Evolutionary conservation across 306 rosid genomes (phyloP), one percentile per base, ranked within the genome.

Genomic region (Leucaena leucocephala): DNA sequence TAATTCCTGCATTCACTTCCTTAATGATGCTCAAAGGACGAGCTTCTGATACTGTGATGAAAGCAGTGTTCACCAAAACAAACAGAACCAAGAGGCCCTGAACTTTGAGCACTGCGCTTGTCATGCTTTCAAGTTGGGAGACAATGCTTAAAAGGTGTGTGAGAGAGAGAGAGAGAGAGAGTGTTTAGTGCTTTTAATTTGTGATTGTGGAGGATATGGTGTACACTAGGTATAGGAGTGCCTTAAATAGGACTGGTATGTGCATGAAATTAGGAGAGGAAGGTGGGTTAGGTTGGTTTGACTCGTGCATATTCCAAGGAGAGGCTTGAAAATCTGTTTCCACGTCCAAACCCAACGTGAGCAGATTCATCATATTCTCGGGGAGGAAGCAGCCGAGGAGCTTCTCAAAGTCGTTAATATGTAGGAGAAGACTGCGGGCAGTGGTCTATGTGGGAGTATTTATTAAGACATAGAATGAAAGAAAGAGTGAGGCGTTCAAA

Each of bases 21-120:
- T 55, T 68, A 58, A 76, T 73, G 21, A 78, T 58, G 66, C 63
- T 68, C 12, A 90, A 75, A 17, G 88, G 88, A 44, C 92, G 85
- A 8, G 78, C 85, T 73, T 85, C 86, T 4, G 48, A 44, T 0
- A 71, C 76, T 35, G 27, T 15, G 61, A 80, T 61, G 61, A 79
- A 63, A 9, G 68, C 42, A 61, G 74, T 69, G 80, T 7, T 73
- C 22, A 80, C 40, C 52, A 84, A 63, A 72, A 78, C 12, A 62
- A 78, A 39, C 19, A 76, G 59, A 52, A 82, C 78, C 42, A 87
- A 66, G n/a, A 78, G 33, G 40, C 46, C 21, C 68, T 54, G 34
- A 62, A 34, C 12, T 66, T 58, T 80, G 4, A 16, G 39, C 2
- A 73, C 19, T 2, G 54, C 17, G 44, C 71, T 66, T 27, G 44